Conservation (phyloP, 257 asterid genomes). For the Capsicum rhomboideum region DNA sequence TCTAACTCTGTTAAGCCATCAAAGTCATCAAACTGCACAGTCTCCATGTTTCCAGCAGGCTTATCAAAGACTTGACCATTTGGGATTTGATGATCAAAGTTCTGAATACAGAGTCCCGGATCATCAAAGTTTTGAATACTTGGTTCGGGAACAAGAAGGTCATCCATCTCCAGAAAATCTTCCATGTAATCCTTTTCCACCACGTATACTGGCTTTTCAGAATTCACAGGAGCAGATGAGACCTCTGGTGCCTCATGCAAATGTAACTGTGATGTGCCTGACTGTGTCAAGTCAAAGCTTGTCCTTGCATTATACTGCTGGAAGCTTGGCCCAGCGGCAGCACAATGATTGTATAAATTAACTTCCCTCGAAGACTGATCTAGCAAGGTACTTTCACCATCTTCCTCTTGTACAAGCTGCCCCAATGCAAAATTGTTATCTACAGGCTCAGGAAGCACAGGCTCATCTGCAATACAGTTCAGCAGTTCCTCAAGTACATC, state of each 20-base stretch:
- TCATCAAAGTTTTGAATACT: constrained; percentile 1
- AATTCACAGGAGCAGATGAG: constrained; percentile 26
- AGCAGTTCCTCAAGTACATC: constrained; percentile 52
- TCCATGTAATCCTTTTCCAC: constrained; percentile 46
- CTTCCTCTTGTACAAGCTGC: constrained; percentile 31
- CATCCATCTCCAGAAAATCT: constrained; percentile 83
- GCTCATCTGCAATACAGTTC: constrained; percentile 37
- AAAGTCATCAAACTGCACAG: constrained; percentile 27
- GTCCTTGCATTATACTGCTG: constrained; percentile 15
- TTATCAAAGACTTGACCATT: neutral
- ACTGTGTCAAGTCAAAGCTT: constrained; percentile 39
- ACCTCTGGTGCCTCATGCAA: constrained; percentile 51
- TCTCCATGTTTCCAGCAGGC: constrained; percentile 15
- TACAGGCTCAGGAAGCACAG: constrained; percentile 22
- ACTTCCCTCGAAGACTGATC: constrained; percentile 29
- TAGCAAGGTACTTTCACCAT: constrained; percentile 28
- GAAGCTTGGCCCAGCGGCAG: constrained; percentile 6
- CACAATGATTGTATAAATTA: constrained; percentile 12
- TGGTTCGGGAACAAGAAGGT: constrained; percentile 41
- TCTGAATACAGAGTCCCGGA: too few relatives aligned
- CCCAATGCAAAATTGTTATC: constrained; percentile 16
- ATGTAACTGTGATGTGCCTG: constrained; percentile 34
- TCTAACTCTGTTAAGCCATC: constrained; percentile 53
- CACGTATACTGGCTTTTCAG: neutral
- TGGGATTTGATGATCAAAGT: neutral